Evolutionary conservation across 352 stramenopile species (phyloP).

Genomic region (Globisporangium apiculatum): DNA sequence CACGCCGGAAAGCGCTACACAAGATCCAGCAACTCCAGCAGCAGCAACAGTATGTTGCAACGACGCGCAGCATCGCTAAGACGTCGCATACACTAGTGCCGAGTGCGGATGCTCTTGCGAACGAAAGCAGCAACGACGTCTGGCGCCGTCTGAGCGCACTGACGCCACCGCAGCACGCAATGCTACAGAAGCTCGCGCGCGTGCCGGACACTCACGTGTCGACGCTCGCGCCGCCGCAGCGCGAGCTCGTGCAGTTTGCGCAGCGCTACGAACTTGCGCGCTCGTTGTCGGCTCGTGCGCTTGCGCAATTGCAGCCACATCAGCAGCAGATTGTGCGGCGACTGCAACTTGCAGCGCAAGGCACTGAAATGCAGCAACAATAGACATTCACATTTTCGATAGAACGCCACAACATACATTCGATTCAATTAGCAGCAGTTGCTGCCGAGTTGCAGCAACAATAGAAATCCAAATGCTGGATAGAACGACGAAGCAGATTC

Average conservation of each 20-base stretch:
- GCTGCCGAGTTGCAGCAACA: too few relatives aligned
- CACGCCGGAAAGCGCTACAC: constrained; percentile 30
- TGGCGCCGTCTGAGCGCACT: constrained; percentile 18
- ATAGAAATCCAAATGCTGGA: too few relatives aligned
- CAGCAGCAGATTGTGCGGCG: constrained; percentile 34
- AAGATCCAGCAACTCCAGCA: constrained; percentile 34
- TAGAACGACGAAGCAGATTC: too few relatives aligned
- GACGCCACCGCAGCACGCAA: constrained; percentile 24
- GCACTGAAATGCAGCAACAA: neutral
- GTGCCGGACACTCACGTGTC: constrained; percentile 28
- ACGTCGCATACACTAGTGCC: neutral
- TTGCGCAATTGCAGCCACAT: constrained; percentile 23
- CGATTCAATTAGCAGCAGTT: neutral
- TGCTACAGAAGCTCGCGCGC: constrained; percentile 30
- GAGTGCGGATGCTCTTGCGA: constrained; percentile 1
- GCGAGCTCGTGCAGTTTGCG: constrained; percentile 48
- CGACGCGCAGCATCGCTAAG: neutral
- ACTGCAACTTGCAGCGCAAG: constrained; percentile 14
- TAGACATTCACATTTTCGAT: neutral
- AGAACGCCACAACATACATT: neutral
- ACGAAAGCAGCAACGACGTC: constrained; percentile 1
- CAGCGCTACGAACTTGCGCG: constrained; percentile 41
- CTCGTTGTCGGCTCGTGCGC: constrained; percentile 21
- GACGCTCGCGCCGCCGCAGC: constrained; percentile 27
- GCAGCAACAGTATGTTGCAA: neutral